phyloP scores from a whole-genome alignment of 106 monocot species.

The Acanthochlamys bracteata region DNA sequence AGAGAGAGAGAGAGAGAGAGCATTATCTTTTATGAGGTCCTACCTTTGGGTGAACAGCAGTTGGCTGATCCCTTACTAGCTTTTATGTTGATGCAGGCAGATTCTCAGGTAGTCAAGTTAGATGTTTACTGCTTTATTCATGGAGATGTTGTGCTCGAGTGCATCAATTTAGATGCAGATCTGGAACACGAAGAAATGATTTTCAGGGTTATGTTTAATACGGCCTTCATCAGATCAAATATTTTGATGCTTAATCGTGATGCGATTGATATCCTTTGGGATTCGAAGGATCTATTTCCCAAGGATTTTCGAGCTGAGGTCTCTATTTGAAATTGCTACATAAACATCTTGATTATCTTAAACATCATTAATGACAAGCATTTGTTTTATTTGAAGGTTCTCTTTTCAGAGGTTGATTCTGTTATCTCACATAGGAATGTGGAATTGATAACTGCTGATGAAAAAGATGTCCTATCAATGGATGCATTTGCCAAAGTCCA shows the following conservation, averaged over 20 bases:
- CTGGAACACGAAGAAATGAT: conserved; percentile 78
- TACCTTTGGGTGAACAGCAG: too few species aligned
- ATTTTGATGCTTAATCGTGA: conserved; percentile 92
- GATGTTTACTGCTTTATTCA: conserved; percentile 84
- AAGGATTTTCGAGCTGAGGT: conserved; percentile 95
- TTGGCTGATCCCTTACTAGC: not conserved
- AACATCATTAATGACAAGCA: not conserved
- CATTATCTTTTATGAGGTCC: too few species aligned
- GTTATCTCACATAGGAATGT: conserved; percentile 17
- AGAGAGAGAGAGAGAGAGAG: too few species aligned
- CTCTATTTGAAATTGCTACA: conserved; percentile 6
- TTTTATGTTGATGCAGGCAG: conserved; percentile 45
- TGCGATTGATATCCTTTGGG: conserved; percentile 90
- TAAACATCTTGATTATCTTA: not conserved
- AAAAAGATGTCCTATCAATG: conserved; percentile 75
- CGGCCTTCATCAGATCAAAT: conserved; percentile 92
- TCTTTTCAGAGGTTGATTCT: conserved; percentile 82
- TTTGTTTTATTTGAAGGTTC: conserved; percentile 48
- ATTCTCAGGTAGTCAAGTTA: conserved; percentile 87
- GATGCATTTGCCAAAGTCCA: conserved; percentile 44
- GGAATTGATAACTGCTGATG: conserved; percentile 41
- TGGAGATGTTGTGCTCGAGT: conserved; percentile 95
- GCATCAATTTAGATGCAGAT: conserved; percentile 73
- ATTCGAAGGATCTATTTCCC: conserved; percentile 72
- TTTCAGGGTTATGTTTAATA: conserved; percentile 96